These are phyloP conservation scores for Cantharellus cinnabarinus DNA, from an alignment of 768 basidiomycete species.

Conservation along the genomic window DNA sequence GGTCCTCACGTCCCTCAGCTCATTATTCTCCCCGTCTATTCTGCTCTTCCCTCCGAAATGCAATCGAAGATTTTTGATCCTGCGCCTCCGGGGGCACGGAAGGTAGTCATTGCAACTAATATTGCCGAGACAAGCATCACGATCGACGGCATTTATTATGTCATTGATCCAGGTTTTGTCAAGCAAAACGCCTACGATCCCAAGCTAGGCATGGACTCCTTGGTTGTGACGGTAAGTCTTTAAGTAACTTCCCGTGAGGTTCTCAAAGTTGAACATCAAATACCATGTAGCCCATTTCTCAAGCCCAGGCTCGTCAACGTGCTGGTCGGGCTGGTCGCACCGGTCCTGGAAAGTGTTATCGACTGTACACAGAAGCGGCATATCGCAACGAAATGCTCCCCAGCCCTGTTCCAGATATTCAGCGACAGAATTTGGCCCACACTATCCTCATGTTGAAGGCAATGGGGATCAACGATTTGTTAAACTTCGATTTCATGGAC, in stretches of 20 bases:
- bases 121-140: slow-evolving; percentile 97
- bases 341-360: slow-evolving; percentile 95
- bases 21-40: slow-evolving; percentile 92
- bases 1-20: slow-evolving; percentile 98
- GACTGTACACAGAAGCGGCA: slow-evolving; percentile 92
- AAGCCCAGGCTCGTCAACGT: slow-evolving; percentile 91
- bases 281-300: slow-evolving; percentile 56
- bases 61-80: slow-evolving; percentile 97
- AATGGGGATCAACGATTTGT: slow-evolving; percentile 95
- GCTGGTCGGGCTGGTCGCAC: slow-evolving; percentile 94
- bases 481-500: slow-evolving; percentile 99
- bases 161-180: slow-evolving; percentile 94
- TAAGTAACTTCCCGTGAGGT: neutral
- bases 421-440: slow-evolving; percentile 76
- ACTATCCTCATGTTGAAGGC: slow-evolving; percentile 94
- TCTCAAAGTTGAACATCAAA: neutral
- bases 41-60: slow-evolving; percentile 91
- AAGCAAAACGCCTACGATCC: slow-evolving; percentile 99
- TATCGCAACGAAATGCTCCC: slow-evolving; percentile 98
- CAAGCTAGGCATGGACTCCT: slow-evolving; percentile 91
- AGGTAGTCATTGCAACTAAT: slow-evolving; percentile 98
- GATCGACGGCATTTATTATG: slow-evolving; percentile 97
- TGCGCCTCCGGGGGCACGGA: slow-evolving; percentile 92
- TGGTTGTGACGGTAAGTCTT: slow-evolving; percentile 59
- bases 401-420: slow-evolving; percentile 93